Conservation (phyloP, 2,329 filamentous ascomycete genomes). For the Fusarium scirpi region DNA sequence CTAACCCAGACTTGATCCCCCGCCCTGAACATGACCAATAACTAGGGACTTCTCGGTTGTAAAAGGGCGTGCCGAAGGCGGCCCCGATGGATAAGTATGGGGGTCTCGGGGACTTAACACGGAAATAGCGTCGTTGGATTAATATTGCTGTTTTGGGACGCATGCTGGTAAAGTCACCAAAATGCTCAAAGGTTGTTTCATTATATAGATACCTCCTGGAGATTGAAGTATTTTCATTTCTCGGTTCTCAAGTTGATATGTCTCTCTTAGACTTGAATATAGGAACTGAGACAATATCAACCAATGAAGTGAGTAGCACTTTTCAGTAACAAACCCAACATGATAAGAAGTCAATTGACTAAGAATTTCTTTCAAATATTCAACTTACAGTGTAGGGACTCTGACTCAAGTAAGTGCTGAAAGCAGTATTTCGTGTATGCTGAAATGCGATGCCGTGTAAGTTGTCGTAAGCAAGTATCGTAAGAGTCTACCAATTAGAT, state of each 20-base stretch:
- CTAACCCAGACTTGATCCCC: not conserved
- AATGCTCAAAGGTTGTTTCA: not conserved
- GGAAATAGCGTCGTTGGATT: constrained; percentile 8
- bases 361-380: not conserved
- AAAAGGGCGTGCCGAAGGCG: constrained; percentile 33
- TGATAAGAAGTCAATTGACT: not conserved
- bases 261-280: not conserved
- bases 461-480: not conserved
- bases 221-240: not conserved
- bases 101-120: constrained; percentile 19
- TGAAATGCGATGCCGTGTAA: not conserved
- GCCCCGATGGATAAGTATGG: constrained; percentile 35
- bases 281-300: not conserved
- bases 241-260: not conserved
- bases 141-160: not conserved
- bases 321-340: not conserved
- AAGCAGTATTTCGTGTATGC: not conserved
- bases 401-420: not conserved
- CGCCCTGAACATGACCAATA: constrained; percentile 31
- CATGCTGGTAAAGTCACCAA: not conserved
- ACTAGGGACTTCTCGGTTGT: constrained; percentile 23
- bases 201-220: not conserved
- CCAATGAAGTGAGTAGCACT: not conserved
- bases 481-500: not conserved
- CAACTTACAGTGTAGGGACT: not conserved